These are phyloP conservation scores for Gremmenia infestans DNA, from an alignment of 2,329 filamentous ascomycete species.

Conservation along the genomic window DNA sequence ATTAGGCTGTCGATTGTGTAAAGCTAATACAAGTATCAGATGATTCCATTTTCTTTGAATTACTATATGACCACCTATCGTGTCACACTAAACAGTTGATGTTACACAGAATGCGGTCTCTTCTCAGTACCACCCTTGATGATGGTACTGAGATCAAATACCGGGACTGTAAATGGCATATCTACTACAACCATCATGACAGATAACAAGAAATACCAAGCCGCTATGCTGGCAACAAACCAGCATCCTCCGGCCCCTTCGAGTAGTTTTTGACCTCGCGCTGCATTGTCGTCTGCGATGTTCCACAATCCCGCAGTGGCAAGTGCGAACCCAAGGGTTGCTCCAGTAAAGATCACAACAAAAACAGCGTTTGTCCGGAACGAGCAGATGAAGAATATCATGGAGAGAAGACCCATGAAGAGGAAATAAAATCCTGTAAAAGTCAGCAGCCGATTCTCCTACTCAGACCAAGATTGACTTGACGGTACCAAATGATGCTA, in stretches of 20 bases:
- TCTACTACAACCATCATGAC: conserved; percentile 50
- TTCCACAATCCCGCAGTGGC: conserved; percentile 57
- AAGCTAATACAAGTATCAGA: too few species aligned
- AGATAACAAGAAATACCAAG: conserved; percentile 52
- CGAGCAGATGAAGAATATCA: conserved; percentile 52
- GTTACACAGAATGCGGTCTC: not conserved
- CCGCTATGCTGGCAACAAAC: conserved; percentile 44
- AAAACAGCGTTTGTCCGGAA: conserved; percentile 70
- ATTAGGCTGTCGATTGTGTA: too few species aligned
- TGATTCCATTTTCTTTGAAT: not conserved
- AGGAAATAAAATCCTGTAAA: conserved; percentile 19
- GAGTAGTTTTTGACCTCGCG: conserved; percentile 6
- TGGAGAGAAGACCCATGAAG: conserved; percentile 24
- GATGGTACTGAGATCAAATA: conserved; percentile 49
- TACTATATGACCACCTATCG: not conserved
- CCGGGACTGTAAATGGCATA: conserved; percentile 50
- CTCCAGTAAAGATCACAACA: conserved; percentile 61
- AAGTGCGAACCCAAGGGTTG: conserved; percentile 53
- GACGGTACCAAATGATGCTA: not conserved
- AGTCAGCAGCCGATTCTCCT: not conserved
- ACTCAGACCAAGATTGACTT: not conserved
- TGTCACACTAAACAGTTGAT: too few species aligned
- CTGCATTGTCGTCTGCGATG: not conserved
- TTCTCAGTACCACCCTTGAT: conserved; percentile 35
- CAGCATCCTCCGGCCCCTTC: conserved; percentile 41